These are phyloP conservation scores for Lactifluus volemus DNA, from an alignment of 768 basidiomycete species.

Conservation along the genomic window DNA sequence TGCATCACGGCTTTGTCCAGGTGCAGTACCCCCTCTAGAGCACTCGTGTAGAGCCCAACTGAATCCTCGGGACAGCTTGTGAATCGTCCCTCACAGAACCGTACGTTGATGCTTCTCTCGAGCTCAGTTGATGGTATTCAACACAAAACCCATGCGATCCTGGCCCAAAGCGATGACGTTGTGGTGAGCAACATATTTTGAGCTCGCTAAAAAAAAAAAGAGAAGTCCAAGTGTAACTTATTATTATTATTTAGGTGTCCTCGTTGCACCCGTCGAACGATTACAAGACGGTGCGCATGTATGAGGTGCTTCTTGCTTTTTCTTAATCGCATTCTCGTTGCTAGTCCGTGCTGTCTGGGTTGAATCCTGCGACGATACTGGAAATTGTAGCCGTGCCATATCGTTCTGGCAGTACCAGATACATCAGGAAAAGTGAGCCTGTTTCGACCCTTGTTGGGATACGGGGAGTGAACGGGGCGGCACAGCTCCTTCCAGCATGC, in stretches of 20 bases:
- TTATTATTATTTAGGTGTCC: slow-evolving; percentile 44
- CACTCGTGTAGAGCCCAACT: slow-evolving; percentile 1
- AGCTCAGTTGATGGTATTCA: slow-evolving; percentile 3
- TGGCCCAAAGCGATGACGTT: slow-evolving; percentile 24
- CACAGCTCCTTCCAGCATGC: slow-evolving; percentile 76
- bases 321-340: background rate
- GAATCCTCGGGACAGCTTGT: slow-evolving; percentile 45
- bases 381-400: slow-evolving; percentile 85
- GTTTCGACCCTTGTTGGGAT: background rate
- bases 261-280: slow-evolving; percentile 82
- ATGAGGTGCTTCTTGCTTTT: slow-evolving; percentile 18
- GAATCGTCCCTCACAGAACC: slow-evolving; percentile 74
- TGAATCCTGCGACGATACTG: slow-evolving; percentile 64
- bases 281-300: slow-evolving; percentile 67
- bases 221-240: background rate
- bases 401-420: slow-evolving; percentile 91
- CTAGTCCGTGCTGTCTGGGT: slow-evolving; percentile 78
- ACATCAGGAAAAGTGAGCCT: slow-evolving; percentile 67
- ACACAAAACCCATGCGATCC: background rate
- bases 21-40: slow-evolving; percentile 26
- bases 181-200: slow-evolving; percentile 21
- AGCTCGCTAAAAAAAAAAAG: background rate
- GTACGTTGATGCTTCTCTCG: slow-evolving; percentile 33
- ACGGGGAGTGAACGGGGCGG: background rate
- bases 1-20: slow-evolving; percentile 69